A percentile compares a stretch with the other conserved stretches of the same genome.
Conservation (phyloP, 1,139 yeast species). For the Magnusiomyces paraingens region DNA sequence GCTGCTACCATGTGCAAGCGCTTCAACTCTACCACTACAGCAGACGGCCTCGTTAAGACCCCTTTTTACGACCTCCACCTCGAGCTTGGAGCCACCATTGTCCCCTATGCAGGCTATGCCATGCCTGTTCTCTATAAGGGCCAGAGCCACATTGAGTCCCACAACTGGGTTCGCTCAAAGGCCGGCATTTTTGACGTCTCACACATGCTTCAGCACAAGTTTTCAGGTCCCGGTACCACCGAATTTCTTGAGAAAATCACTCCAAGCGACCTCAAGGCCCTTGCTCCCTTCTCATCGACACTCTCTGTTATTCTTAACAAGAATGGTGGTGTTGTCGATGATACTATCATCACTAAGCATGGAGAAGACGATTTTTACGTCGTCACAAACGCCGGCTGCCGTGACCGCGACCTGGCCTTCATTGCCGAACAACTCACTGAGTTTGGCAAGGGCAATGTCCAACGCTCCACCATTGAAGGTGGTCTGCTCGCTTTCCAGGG, state of each 20-base stretch:
- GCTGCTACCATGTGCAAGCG: conserved; percentile 6
- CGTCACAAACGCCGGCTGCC: conserved; percentile 96
- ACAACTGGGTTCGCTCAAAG: conserved; percentile 82
- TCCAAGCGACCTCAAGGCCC: conserved; percentile 66
- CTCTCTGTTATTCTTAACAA: conserved; percentile 71
- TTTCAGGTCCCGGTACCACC: conserved; percentile 64
- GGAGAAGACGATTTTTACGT: conserved; percentile 71
- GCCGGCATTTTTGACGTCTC: conserved; percentile 95
- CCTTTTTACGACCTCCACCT: conserved; percentile 79
- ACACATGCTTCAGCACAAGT: conserved; percentile 88
- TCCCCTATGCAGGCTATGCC: conserved; percentile 87
- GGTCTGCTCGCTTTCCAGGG: conserved; percentile 89
- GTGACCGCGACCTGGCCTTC: conserved; percentile 69
- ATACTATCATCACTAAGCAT: conserved; percentile 83
- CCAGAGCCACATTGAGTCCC: conserved; percentile 86
- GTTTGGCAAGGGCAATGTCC: conserved; percentile 33
- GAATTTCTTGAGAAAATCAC: conserved; percentile 69
- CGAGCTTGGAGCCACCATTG: conserved; percentile 80
- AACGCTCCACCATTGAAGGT: conserved; percentile 62
- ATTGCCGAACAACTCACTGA: conserved; percentile 48
- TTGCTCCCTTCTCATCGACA: conserved; percentile 57
- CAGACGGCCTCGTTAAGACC: conserved; percentile 42
- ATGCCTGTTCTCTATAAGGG: conserved; percentile 88
- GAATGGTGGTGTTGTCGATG: conserved; percentile 78
- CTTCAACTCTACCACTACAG: conserved; percentile 12